These are phyloP conservation scores for Fusarium dlaminii DNA, from an alignment of 2,329 filamentous ascomycete genomes.

Conservation along the genomic window DNA sequence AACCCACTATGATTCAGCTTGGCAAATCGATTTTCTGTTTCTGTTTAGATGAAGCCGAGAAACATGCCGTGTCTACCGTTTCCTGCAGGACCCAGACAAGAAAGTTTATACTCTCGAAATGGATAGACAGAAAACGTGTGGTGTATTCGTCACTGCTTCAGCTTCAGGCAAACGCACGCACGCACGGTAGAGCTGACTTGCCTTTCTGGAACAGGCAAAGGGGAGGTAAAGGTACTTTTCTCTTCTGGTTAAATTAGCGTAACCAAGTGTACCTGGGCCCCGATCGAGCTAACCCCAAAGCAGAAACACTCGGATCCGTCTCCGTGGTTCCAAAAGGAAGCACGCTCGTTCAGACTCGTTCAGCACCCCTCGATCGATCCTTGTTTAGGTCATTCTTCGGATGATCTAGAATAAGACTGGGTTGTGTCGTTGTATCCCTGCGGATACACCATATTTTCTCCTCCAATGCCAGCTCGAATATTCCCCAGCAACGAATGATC, in stretches of 20 bases:
- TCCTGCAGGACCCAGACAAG: not conserved
- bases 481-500: not conserved
- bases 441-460: not conserved
- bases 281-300: constrained; percentile 14
- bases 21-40: not conserved
- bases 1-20: constrained; percentile 25
- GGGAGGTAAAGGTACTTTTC: not conserved
- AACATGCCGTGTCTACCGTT: constrained; percentile 6
- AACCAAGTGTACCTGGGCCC: not conserved
- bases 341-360: not conserved
- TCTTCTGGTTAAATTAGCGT: not conserved
- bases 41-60: constrained; percentile 6
- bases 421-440: not conserved
- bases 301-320: constrained; percentile 6
- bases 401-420: constrained; percentile 7
- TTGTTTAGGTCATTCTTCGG: not conserved
- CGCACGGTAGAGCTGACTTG: not conserved
- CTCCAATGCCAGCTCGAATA: not conserved
- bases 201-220: too few relatives aligned
- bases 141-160: not conserved
- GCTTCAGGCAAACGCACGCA: not conserved
- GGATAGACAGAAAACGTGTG: not conserved
- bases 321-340: constrained; percentile 22
- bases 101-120: not conserved
- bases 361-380: not conserved